Base-by-base conservation (phyloP, 2,329 filamentous ascomycete genomes). In the Teratosphaeria viscida region DNA sequence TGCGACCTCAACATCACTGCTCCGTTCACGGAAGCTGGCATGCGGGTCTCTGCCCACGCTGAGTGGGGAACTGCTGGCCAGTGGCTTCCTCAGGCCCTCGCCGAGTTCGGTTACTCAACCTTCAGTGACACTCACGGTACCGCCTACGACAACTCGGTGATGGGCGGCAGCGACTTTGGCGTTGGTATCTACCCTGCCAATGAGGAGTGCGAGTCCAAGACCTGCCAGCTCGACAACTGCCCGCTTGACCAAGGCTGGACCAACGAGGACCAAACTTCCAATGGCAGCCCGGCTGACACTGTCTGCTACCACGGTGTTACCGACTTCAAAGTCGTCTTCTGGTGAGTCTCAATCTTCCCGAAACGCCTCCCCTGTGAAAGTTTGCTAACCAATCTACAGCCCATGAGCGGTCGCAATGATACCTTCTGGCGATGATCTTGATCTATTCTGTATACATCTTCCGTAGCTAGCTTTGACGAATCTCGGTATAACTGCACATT, bases 241-340 rank as follows among this genome's bases (percentile, higher is more conserved):
- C 60, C 62, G 29, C 35, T 57, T 10, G 53, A 54, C 19, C 63
- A 71, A 54, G 66, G 65, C 10, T 70, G 68, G 68, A 70, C 68
- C 27, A 61, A 64, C 47, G 62, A 66, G 6, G 56, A 64, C 49
- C 68, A 71, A 61, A 53, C 60, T 8, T 49, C 63, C 8, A 49
- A 60, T 37, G 67, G 65, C 1, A 65, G 61, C 54, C 67, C 68
- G 16, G 68, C 68, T 37, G 68, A 71, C 63, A 69, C 68, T 11
- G 67, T 67, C n/a, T 71, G 68, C 59, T 70, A 70, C 54, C 19
- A 68, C 6, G 68, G 68, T 10, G 64, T 64, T 60, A 68, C 64
- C 19, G 64, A 66, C 32, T 70, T 70, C 54, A 64, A 65, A 57
- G 65, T 71, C 14, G 63, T 67, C 2, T 70, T 62, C 43, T 70